Percentiles rank a stretch among this genome's conserved stretches.
Conservation (phyloP, 805 yeast species). For the Pichia exigua region DNA sequence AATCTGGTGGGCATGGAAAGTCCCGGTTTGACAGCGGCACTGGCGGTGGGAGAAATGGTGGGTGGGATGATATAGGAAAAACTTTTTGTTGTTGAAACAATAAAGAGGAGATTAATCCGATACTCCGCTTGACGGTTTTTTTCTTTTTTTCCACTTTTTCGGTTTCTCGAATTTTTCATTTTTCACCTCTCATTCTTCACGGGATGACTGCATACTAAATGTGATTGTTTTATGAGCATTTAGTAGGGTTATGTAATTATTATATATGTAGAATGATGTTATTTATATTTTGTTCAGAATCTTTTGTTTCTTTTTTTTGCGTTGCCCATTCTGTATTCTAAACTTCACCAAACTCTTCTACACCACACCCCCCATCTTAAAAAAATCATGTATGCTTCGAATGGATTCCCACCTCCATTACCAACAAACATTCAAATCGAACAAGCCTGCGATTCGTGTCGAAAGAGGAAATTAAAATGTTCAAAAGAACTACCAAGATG, state of each 20-base stretch:
- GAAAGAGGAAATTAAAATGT: slow-evolving; percentile 72
- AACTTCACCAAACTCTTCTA: not conserved
- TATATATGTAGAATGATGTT: too few species aligned
- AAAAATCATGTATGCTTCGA: not conserved
- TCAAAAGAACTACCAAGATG: slow-evolving; percentile 74
- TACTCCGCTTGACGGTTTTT: not conserved
- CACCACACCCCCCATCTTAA: too few species aligned
- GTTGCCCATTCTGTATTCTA: not conserved
- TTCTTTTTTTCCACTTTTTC: too few species aligned
- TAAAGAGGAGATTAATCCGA: not conserved
- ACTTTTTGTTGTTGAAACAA: too few species aligned
- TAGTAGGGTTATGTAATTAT: too few species aligned
- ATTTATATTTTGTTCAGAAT: too few species aligned
- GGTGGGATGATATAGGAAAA: slow-evolving; percentile 5
- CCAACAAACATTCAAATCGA: slow-evolving; percentile 22
- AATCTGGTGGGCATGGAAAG: slow-evolving; percentile 76
- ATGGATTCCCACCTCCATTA: not conserved
- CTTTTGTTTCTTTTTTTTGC: not conserved
- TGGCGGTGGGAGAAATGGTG: slow-evolving; percentile 80
- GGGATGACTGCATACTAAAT: too few species aligned
- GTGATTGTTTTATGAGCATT: too few species aligned
- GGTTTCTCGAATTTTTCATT: too few species aligned
- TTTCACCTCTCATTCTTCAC: too few species aligned
- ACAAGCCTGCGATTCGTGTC: slow-evolving; percentile 76
- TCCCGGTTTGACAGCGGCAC: slow-evolving; percentile 78